Evolutionary conservation across 345 rosid species (phyloP).

Genomic region (Gossypium thurberi): DNA sequence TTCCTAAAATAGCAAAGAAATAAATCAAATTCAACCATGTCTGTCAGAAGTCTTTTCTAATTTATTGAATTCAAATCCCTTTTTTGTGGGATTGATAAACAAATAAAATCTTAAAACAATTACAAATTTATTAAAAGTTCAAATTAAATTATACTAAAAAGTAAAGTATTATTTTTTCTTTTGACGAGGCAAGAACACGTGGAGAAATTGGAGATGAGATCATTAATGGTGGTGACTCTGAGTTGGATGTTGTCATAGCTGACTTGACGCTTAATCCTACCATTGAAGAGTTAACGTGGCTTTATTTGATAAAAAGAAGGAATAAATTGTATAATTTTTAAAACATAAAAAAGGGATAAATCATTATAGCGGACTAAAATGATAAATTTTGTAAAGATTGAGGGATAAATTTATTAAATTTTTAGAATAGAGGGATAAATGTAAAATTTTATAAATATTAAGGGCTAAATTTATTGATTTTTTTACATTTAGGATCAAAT

Average conservation of each 20-base stretch:
- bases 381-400: too few relatives aligned
- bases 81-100: background rate
- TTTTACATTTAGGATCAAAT: too few relatives aligned
- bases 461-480: too few relatives aligned
- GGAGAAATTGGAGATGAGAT: slow-evolving; percentile 64
- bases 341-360: too few relatives aligned
- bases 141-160: background rate
- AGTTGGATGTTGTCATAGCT: slow-evolving; percentile 37
- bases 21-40: too few relatives aligned
- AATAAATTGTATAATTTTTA: too few relatives aligned
- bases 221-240: slow-evolving; percentile 73
- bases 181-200: slow-evolving; percentile 84
- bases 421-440: too few relatives aligned
- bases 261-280: slow-evolving; percentile 16
- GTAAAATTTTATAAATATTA: too few relatives aligned
- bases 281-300: background rate
- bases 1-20: background rate
- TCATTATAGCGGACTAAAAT: too few relatives aligned
- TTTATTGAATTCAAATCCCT: background rate
- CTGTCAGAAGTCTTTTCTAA: background rate
- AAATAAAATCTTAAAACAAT: background rate
- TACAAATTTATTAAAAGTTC: background rate
- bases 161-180: slow-evolving; percentile 23
- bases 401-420: too few relatives aligned
- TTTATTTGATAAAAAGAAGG: background rate